A percentile compares a stretch with the other conserved stretches of the same genome.
phyloP scores from a whole-genome alignment of 1,284 basidiomycete species.

The Schizopora paradoxa region DNA sequence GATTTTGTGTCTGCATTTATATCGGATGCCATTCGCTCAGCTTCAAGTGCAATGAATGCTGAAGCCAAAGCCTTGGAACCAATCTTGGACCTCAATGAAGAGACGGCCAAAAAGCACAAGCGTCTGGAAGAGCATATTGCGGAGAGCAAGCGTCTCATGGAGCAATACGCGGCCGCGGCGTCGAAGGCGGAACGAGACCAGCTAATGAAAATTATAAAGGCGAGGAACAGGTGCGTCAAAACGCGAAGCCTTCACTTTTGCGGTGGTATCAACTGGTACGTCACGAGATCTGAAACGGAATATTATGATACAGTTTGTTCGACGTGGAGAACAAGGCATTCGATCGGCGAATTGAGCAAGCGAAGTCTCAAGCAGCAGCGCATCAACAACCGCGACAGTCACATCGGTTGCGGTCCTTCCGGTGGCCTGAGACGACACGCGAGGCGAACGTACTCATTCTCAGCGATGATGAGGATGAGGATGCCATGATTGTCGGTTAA shows the following conservation, averaged over 20 bases:
- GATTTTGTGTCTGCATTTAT: constrained; percentile 51
- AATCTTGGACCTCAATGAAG: constrained; percentile 19
- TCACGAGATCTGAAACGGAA: constrained; percentile 15
- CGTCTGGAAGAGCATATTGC: constrained; percentile 60
- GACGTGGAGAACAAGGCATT: constrained; percentile 22
- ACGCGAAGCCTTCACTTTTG: too few species aligned
- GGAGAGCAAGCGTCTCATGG: constrained; percentile 65
- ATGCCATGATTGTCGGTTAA: too few species aligned
- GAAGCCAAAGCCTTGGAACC: constrained; percentile 23
- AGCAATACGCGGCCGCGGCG: constrained; percentile 44
- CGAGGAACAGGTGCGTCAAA: constrained; percentile 31
- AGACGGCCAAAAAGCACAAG: constrained; percentile 45
- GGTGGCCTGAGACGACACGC: constrained; percentile 39
- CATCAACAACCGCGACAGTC: too few species aligned
- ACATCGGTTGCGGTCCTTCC: too few species aligned
- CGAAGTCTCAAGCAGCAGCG: background rate
- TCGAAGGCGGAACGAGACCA: constrained; percentile 59
- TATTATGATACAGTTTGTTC: constrained; percentile 21
- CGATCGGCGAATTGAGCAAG: background rate
- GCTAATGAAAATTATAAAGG: constrained; percentile 52
- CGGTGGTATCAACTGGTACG: background rate
- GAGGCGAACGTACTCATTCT: constrained; percentile 41
- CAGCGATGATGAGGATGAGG: constrained; percentile 47
- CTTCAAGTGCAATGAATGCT: constrained; percentile 19
- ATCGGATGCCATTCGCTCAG: constrained; percentile 45